Conservation (phyloP, 768 basidiomycete genomes). For the Leccinum olivaceopallidum region DNA sequence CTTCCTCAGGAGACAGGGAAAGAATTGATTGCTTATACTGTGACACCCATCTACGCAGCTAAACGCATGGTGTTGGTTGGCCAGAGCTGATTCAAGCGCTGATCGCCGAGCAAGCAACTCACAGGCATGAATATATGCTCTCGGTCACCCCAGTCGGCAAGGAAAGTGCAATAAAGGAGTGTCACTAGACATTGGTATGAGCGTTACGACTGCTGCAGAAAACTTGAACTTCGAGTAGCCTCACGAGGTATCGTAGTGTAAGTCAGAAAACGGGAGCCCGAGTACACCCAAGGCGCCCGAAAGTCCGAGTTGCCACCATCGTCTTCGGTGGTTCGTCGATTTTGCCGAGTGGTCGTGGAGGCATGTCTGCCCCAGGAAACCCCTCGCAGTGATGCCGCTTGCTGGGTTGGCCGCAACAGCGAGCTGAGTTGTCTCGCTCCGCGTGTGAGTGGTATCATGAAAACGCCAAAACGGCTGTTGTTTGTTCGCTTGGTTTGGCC, state of each 20-base stretch:
- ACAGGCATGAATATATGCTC: constrained; percentile 74
- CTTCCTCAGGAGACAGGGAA: constrained; percentile 59
- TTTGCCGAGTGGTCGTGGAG: constrained; percentile 18
- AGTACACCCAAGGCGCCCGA: constrained; percentile 63
- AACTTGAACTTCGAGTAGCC: constrained; percentile 15
- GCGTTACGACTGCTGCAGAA: background rate
- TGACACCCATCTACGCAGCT: constrained; percentile 62
- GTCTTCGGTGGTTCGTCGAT: constrained; percentile 15
- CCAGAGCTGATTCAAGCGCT: background rate
- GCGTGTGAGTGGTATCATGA: constrained; percentile 9
- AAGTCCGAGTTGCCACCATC: constrained; percentile 39
- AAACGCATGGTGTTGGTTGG: constrained; percentile 2
- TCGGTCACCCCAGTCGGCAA: constrained; percentile 67
- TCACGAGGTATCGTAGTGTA: constrained; percentile 59
- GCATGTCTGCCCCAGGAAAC: constrained; percentile 7
- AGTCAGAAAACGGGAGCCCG: constrained; percentile 48
- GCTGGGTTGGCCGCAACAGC: constrained; percentile 5
- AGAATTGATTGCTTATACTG: constrained; percentile 52
- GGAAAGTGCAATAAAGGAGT: constrained; percentile 57
- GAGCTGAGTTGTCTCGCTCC: constrained; percentile 8
- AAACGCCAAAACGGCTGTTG: background rate
- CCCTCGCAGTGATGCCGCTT: background rate
- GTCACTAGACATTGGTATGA: constrained; percentile 39
- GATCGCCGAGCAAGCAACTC: constrained; percentile 27
- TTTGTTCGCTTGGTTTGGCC: background rate